phyloP scores from a whole-genome alignment of 1,284 basidiomycete genomes.

The Ceratobasidium sp. region DNA sequence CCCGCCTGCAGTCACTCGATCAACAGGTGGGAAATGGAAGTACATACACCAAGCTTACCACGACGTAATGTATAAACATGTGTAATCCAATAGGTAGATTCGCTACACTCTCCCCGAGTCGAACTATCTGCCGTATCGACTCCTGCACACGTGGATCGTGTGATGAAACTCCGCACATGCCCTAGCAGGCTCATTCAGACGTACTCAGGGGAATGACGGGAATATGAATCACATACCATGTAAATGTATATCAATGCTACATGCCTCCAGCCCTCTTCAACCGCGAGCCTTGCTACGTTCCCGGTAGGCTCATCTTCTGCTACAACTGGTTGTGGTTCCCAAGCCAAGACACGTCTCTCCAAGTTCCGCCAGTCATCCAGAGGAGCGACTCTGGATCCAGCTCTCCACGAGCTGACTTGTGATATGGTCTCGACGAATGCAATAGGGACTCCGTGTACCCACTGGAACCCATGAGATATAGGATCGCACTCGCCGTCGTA shows the following conservation, averaged over 20 bases:
- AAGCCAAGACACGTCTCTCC: background rate
- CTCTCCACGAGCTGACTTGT: conserved; percentile 22
- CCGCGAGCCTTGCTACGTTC: conserved; percentile 17
- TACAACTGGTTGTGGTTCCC: background rate
- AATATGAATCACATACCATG: conserved; percentile 6
- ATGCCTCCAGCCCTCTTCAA: conserved; percentile 29
- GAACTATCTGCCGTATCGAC: too few relatives aligned
- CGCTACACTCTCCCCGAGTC: too few relatives aligned
- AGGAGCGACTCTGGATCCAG: background rate
- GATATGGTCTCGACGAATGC: background rate
- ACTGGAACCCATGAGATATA: background rate
- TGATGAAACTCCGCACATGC: background rate
- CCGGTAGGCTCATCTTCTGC: background rate
- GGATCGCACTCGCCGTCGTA: background rate
- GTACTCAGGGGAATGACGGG: too few relatives aligned
- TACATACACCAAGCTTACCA: too few relatives aligned
- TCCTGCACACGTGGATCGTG: too few relatives aligned
- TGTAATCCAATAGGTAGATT: too few relatives aligned
- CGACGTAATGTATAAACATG: too few relatives aligned
- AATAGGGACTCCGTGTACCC: conserved; percentile 21
- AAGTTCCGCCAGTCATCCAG: conserved; percentile 2
- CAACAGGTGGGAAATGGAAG: too few relatives aligned
- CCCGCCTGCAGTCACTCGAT: too few relatives aligned
- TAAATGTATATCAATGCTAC: conserved; percentile 24
- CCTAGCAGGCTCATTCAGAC: too few relatives aligned